Evolutionary conservation across 495 filamentous ascomycete species (phyloP).

Genomic region (Glutinoglossum americanum): DNA sequence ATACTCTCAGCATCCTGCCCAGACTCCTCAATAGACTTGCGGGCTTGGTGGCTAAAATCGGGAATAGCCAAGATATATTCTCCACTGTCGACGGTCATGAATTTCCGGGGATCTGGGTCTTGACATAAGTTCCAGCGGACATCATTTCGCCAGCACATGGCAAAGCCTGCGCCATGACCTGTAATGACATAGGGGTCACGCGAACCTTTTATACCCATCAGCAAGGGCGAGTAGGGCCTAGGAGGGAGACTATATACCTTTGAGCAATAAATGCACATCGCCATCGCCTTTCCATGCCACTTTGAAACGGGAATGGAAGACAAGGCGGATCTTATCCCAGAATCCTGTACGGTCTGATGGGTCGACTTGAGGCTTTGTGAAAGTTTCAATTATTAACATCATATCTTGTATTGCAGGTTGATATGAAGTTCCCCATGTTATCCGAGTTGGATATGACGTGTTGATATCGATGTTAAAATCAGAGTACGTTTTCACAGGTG

Average conservation of each 20-base stretch:
- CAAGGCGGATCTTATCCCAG: slow-evolving; percentile 96
- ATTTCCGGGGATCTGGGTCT: slow-evolving; percentile 66
- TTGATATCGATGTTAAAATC: slow-evolving; percentile 82
- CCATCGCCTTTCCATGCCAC: slow-evolving; percentile 87
- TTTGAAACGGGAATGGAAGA: slow-evolving; percentile 77
- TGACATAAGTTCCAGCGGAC: slow-evolving; percentile 67
- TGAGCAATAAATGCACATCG: slow-evolving; percentile 84
- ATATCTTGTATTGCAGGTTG: slow-evolving; percentile 98
- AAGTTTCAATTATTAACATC: slow-evolving; percentile 98
- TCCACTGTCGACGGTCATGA: slow-evolving; percentile 88
- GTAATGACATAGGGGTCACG: slow-evolving; percentile 88
- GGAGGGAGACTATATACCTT: slow-evolving; percentile 28
- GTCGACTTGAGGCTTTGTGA: slow-evolving; percentile 87
- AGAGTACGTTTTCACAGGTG: slow-evolving; percentile 91
- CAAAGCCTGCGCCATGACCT: slow-evolving; percentile 77
- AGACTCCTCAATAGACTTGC: slow-evolving; percentile 30
- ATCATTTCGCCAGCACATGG: slow-evolving; percentile 94
- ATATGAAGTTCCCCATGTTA: slow-evolving; percentile 94
- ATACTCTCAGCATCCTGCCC: slow-evolving; percentile 39
- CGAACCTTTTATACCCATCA: slow-evolving; percentile 26
- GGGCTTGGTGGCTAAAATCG: slow-evolving; percentile 75
- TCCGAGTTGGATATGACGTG: slow-evolving; percentile 70
- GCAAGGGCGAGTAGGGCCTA: background rate
- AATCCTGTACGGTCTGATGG: slow-evolving; percentile 86
- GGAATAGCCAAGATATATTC: slow-evolving; percentile 88